phyloP scores from a whole-genome alignment of 2,329 filamentous ascomycete genomes.

The Fusarium chaquense region DNA sequence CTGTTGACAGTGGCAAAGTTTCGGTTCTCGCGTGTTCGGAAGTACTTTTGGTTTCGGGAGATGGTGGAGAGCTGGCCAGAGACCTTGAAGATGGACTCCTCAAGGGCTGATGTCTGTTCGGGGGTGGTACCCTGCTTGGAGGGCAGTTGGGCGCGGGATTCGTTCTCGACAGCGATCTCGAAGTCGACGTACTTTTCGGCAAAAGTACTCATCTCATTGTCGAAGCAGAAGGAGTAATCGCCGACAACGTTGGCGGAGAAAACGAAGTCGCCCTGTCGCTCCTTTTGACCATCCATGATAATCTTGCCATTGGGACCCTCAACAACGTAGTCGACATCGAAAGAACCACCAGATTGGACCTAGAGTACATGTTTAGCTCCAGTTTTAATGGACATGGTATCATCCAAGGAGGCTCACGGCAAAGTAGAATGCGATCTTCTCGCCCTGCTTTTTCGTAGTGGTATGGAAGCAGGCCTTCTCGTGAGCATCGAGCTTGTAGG shows the following conservation, averaged over 20 bases:
- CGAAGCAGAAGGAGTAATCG: slow-evolving; percentile 98
- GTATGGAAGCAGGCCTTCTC: slow-evolving; percentile 98
- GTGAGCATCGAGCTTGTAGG: slow-evolving; percentile 89
- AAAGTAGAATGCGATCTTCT: slow-evolving; percentile 98
- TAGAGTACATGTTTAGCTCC: slow-evolving; percentile 53
- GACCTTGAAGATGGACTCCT: slow-evolving; percentile 96
- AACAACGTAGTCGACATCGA: slow-evolving; percentile 95
- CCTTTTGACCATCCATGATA: slow-evolving; percentile 88
- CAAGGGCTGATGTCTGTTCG: slow-evolving; percentile 88
- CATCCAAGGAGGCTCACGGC: slow-evolving; percentile 72
- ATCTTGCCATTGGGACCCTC: slow-evolving; percentile 83
- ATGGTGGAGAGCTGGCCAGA: slow-evolving; percentile 94
- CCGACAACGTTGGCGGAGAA: slow-evolving; percentile 90
- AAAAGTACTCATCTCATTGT: slow-evolving; percentile 98
- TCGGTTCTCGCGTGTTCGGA: slow-evolving; percentile 97
- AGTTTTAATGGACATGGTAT: neutral
- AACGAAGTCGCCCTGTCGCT: slow-evolving; percentile 95
- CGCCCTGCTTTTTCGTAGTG: slow-evolving; percentile 78
- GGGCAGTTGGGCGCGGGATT: slow-evolving; percentile 82
- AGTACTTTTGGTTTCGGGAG: slow-evolving; percentile 98
- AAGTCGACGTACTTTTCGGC: slow-evolving; percentile 98
- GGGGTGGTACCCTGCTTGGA: slow-evolving; percentile 88
- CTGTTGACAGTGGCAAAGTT: slow-evolving; percentile 98
- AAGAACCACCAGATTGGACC: slow-evolving; percentile 98
- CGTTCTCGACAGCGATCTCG: slow-evolving; percentile 96